Conservation (phyloP, 2,329 filamentous ascomycete genomes). For the Bisporella sp. region DNA sequence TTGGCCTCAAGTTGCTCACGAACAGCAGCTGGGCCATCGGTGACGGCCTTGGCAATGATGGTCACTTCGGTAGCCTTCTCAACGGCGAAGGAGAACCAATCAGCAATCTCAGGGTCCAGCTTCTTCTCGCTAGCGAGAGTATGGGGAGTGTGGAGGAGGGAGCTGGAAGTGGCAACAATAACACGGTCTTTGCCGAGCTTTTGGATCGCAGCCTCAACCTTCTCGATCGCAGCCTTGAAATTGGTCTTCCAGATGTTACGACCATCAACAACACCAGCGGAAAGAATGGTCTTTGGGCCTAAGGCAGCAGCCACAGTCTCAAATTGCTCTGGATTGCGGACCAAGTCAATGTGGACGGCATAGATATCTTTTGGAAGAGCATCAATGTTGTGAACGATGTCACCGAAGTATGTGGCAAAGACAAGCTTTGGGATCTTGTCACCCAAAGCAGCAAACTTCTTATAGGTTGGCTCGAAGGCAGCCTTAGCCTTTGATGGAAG, state of each 20-base stretch:
- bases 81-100: slow-evolving; percentile 97
- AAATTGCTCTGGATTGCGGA: slow-evolving; percentile 97
- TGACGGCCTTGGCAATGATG: slow-evolving; percentile 94
- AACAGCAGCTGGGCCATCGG: slow-evolving; percentile 81
- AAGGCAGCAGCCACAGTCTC: slow-evolving; percentile 76
- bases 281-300: slow-evolving; percentile 83
- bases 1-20: slow-evolving; percentile 90
- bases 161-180: slow-evolving; percentile 93
- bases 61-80: slow-evolving; percentile 92
- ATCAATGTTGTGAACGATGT: slow-evolving; percentile 98
- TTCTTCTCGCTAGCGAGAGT: slow-evolving; percentile 98
- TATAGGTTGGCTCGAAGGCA: slow-evolving; percentile 96
- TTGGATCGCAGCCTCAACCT: slow-evolving; percentile 82
- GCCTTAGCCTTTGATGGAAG: slow-evolving; percentile 84
- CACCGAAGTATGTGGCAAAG: slow-evolving; percentile 97
- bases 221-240: slow-evolving; percentile 91
- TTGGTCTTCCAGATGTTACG: slow-evolving; percentile 99
- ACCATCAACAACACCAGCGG: slow-evolving; percentile 93
- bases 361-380: slow-evolving; percentile 73
- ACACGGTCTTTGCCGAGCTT: slow-evolving; percentile 97
- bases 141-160: slow-evolving; percentile 96
- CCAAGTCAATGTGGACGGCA: slow-evolving; percentile 89
- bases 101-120: slow-evolving; percentile 83
- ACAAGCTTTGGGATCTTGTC: slow-evolving; percentile 79
- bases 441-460: slow-evolving; percentile 74